Evolutionary conservation across 139 green algal genomes (phyloP).

Genomic region (Gonium pectorale): DNA sequence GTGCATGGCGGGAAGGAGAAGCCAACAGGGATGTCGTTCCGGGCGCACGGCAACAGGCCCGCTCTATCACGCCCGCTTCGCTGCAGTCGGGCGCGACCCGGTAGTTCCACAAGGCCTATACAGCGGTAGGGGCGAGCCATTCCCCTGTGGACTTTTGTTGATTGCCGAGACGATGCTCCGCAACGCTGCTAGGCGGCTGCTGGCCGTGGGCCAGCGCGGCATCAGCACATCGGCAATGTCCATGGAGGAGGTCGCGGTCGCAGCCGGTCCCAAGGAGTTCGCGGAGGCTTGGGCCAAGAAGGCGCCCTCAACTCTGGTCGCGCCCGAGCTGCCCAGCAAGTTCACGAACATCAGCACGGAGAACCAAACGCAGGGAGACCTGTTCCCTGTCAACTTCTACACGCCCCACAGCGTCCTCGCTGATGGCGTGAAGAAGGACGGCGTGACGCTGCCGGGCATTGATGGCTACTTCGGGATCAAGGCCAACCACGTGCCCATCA

Average conservation of each 20-base stretch:
- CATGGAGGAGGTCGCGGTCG: constrained; percentile 52
- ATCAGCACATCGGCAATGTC: constrained; percentile 15
- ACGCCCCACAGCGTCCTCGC: constrained; percentile 63
- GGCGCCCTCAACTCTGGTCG: constrained; percentile 56
- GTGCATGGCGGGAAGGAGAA: too few relatives aligned
- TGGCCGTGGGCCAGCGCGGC: constrained; percentile 38
- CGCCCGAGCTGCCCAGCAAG: constrained; percentile 60
- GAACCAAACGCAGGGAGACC: constrained; percentile 54
- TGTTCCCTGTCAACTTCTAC: constrained; percentile 74
- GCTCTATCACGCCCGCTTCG: too few relatives aligned
- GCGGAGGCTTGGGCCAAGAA: constrained; percentile 59
- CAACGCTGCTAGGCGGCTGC: constrained; percentile 33
- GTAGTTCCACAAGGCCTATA: too few relatives aligned
- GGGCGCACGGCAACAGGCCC: too few relatives aligned
- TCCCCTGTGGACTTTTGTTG: too few relatives aligned
- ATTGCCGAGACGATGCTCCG: constrained; percentile 42
- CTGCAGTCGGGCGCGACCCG: too few relatives aligned
- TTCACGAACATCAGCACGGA: constrained; percentile 56
- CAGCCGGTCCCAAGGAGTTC: constrained; percentile 68
- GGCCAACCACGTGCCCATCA: constrained; percentile 74
- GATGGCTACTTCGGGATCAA: constrained; percentile 74
- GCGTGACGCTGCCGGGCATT: constrained; percentile 69
- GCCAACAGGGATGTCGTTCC: too few relatives aligned
- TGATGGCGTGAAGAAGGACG: constrained; percentile 59
- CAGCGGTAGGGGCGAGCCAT: too few relatives aligned